Conservation (phyloP, 2,329 filamentous ascomycete genomes). For the Epicoccum nigrum region DNA sequence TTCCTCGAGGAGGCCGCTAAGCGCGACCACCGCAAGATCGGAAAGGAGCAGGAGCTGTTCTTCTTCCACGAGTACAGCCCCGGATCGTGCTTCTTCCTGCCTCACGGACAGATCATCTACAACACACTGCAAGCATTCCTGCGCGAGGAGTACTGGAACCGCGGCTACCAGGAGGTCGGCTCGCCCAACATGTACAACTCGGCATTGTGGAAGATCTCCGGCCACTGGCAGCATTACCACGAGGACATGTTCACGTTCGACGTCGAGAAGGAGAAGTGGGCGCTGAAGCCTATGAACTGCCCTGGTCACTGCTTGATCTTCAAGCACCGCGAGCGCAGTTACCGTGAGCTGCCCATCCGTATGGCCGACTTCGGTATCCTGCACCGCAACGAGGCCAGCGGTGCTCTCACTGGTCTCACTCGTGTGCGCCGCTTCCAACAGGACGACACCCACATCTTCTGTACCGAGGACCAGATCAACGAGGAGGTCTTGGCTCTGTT, state of each 20-base stretch:
- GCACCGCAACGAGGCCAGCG: conserved; percentile 93
- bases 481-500: conserved; percentile 83
- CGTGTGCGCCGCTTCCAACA: conserved; percentile 94
- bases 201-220: conserved; percentile 90
- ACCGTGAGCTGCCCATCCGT: conserved; percentile 86
- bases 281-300: conserved; percentile 98
- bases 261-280: conserved; percentile 82
- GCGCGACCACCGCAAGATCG: conserved; percentile 92
- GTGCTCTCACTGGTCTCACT: conserved; percentile 87
- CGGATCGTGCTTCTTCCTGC: conserved; percentile 89
- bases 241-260: conserved; percentile 95
- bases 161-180: conserved; percentile 93
- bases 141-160: conserved; percentile 86
- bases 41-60: conserved; percentile 94
- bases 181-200: conserved; percentile 97
- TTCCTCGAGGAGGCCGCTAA: conserved; percentile 98
- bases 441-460: conserved; percentile 97
- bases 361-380: conserved; percentile 96
- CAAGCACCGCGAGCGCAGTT: conserved; percentile 80
- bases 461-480: conserved; percentile 77
- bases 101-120: conserved; percentile 91
- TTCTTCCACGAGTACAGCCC: conserved; percentile 96
- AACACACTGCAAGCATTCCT: conserved; percentile 85
- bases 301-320: conserved; percentile 93
- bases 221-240: conserved; percentile 90